phyloP scores from a whole-genome alignment of 768 basidiomycete species.

The Lyophyllum semitale region DNA sequence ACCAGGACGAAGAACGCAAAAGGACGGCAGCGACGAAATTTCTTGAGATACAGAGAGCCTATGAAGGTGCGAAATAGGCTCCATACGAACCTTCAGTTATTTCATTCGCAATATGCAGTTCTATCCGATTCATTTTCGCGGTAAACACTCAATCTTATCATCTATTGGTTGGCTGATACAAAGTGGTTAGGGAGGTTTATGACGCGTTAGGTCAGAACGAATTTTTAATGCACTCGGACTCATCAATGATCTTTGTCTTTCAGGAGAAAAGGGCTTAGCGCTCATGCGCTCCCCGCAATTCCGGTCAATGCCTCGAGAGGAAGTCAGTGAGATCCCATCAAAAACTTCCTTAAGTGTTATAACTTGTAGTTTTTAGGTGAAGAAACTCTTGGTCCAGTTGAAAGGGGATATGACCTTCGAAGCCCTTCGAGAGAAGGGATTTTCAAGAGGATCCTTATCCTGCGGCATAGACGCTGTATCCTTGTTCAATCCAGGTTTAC shows the following conservation, averaged over 20 bases:
- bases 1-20: constrained; percentile 56
- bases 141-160: constrained; percentile 30
- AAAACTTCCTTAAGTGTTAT: too few relatives aligned
- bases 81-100: not conserved
- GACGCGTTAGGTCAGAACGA: constrained; percentile 59
- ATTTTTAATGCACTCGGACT: not conserved
- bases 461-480: constrained; percentile 52
- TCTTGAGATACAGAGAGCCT: constrained; percentile 79
- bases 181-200: constrained; percentile 61
- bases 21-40: constrained; percentile 67
- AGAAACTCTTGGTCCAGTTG: constrained; percentile 40
- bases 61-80: constrained; percentile 56
- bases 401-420: constrained; percentile 31
- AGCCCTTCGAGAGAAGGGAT: constrained; percentile 27
- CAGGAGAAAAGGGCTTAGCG: constrained; percentile 39
- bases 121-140: constrained; percentile 72
- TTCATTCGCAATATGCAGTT: constrained; percentile 37
- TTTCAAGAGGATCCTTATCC: constrained; percentile 45
- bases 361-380: constrained; percentile 37
- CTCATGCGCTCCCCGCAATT: constrained; percentile 46
- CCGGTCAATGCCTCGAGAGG: constrained; percentile 44
- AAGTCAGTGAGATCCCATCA: constrained; percentile 35
- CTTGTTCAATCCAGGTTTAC: constrained; percentile 40
- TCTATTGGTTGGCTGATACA: not conserved
- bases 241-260: not conserved